Percentiles rank a stretch among this genome's conserved stretches.
phyloP scores from a whole-genome alignment of 2,329 filamentous ascomycete genomes.

The Pyrenochaeta sp. region DNA sequence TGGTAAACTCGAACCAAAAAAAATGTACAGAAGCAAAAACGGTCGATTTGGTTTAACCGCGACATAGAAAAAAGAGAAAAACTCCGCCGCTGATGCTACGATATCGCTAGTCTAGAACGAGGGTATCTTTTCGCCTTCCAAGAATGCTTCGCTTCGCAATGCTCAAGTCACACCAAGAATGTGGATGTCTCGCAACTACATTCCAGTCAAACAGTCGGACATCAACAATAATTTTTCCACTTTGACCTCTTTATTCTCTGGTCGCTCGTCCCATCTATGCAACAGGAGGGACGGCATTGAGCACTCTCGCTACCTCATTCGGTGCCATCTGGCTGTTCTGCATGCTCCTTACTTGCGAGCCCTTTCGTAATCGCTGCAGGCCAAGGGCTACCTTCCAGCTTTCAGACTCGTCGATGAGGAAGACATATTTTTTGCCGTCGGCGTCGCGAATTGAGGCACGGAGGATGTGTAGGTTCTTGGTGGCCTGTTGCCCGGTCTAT shows the following conservation, averaged over 20 bases:
- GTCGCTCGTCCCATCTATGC: conserved; percentile 1
- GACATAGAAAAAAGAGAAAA: conserved; percentile 9
- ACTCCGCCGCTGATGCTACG: conserved; percentile 40
- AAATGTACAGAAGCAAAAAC: not conserved
- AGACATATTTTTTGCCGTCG: conserved; percentile 69
- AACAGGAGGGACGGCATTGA: conserved; percentile 44
- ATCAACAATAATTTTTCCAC: not conserved
- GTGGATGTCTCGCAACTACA: not conserved
- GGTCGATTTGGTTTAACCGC: not conserved
- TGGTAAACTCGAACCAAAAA: no score
- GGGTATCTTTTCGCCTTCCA: conserved; percentile 15
- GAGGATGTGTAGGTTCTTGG: conserved; percentile 61
- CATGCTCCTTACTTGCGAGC: conserved; percentile 64
- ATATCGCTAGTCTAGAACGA: conserved; percentile 2
- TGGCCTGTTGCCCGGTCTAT: conserved; percentile 55
- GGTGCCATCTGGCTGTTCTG: conserved; percentile 62
- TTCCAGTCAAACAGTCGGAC: not conserved
- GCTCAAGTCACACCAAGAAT: conserved; percentile 1
- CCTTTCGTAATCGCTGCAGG: conserved; percentile 63
- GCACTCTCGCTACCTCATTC: conserved; percentile 50
- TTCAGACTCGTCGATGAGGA: conserved; percentile 66
- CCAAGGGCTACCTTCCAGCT: conserved; percentile 70
- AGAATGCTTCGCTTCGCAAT: not conserved
- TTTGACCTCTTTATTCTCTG: not conserved
- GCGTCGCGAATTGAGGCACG: conserved; percentile 66